Evolutionary conservation across 345 rosid genomes (phyloP).

Genomic region (Leavenworthia alabamica): DNA sequence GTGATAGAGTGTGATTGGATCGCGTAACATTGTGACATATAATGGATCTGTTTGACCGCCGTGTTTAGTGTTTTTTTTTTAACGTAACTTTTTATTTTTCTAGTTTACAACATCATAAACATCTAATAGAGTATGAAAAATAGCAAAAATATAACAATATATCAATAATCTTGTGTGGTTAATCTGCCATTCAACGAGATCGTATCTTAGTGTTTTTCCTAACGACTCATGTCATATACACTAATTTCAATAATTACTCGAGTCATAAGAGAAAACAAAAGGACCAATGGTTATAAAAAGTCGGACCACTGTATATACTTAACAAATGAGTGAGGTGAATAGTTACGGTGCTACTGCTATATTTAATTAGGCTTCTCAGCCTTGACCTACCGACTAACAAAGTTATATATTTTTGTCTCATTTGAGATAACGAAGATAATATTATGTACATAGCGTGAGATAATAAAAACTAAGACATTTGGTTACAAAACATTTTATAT

Average conservation of each 20-base stretch:
- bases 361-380: too few species aligned
- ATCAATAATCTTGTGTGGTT: too few species aligned
- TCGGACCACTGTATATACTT: neutral
- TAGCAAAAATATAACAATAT: too few species aligned
- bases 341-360: too few species aligned
- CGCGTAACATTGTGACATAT: slow-evolving; percentile 8
- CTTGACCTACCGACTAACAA: neutral
- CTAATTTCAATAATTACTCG: neutral
- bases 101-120: too few species aligned
- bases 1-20: neutral
- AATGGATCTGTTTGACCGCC: slow-evolving; percentile 7
- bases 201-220: neutral
- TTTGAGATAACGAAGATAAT: neutral
- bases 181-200: too few species aligned
- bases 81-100: too few species aligned
- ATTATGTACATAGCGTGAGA: too few species aligned
- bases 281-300: neutral
- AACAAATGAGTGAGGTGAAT: neutral
- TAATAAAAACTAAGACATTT: too few species aligned
- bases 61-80: too few species aligned
- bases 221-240: neutral
- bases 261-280: neutral
- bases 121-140: too few species aligned
- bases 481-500: too few species aligned
- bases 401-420: slow-evolving; percentile 4